These are phyloP conservation scores for Aspergillus steynii DNA, from an alignment of 495 filamentous ascomycete species.

Conservation along the genomic window DNA sequence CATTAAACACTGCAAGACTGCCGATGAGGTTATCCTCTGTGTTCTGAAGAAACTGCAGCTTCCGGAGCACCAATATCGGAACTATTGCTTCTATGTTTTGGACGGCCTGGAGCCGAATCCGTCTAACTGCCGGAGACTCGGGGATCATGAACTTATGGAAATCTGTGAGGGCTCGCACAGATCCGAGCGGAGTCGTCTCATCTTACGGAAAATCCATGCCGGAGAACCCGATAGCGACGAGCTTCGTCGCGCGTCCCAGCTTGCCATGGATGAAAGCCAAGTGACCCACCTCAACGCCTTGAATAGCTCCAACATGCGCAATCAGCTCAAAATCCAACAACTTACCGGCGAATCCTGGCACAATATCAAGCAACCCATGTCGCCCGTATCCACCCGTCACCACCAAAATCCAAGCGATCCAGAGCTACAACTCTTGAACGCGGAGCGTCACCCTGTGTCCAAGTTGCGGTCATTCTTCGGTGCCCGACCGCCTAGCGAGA, in stretches of 20 bases:
- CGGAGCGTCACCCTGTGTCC: slow-evolving; percentile 51
- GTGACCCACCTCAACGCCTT: slow-evolving; percentile 64
- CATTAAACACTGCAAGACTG: slow-evolving; percentile 82
- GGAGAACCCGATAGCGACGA: slow-evolving; percentile 83
- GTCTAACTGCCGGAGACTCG: slow-evolving; percentile 71
- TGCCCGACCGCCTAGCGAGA: slow-evolving; percentile 87
- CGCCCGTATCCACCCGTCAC: slow-evolving; percentile 67
- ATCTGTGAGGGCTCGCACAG: slow-evolving; percentile 62
- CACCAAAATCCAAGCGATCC: slow-evolving; percentile 57
- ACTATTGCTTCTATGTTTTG: slow-evolving; percentile 81
- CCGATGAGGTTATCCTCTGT: slow-evolving; percentile 84
- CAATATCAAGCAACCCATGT: slow-evolving; percentile 78
- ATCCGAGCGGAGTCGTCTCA: slow-evolving; percentile 84
- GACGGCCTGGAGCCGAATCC: slow-evolving; percentile 81
- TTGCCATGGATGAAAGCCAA: slow-evolving; percentile 81
- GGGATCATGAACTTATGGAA: slow-evolving; percentile 82
- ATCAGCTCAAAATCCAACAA: slow-evolving; percentile 76
- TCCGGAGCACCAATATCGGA: slow-evolving; percentile 72
- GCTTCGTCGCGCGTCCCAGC: slow-evolving; percentile 75
- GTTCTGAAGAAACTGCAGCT: slow-evolving; percentile 80
- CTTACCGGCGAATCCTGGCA: slow-evolving; percentile 83
- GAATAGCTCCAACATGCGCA: slow-evolving; percentile 62
- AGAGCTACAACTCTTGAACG: slow-evolving; percentile 37
- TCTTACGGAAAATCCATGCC: slow-evolving; percentile 82
- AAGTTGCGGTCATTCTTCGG: slow-evolving; percentile 81